A percentile compares a stretch with the other conserved stretches of the same genome.
phyloP scores from a whole-genome alignment of 2,329 filamentous ascomycete species.

The Aspergillus fumigatiaffinis region DNA sequence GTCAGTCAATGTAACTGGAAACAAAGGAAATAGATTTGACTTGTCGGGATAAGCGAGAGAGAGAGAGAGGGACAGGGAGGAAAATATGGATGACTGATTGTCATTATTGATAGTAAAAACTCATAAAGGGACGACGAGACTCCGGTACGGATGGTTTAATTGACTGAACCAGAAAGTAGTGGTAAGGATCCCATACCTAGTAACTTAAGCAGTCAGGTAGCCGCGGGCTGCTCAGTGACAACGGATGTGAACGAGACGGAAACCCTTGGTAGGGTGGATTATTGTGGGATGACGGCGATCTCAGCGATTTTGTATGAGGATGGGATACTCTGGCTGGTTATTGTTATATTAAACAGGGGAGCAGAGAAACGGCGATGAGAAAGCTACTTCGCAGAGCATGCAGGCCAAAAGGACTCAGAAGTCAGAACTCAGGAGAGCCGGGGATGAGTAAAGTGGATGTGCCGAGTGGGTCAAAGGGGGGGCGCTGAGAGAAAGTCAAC shows the following conservation, averaged over 20 bases:
- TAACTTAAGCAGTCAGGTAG: background rate
- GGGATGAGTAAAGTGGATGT: background rate
- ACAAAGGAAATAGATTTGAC: background rate
- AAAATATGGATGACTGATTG: background rate
- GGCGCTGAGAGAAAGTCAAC: background rate
- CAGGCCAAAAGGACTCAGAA: background rate
- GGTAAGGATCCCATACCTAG: background rate
- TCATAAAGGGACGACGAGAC: background rate
- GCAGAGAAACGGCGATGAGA: background rate
- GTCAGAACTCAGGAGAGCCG: conserved; percentile 4
- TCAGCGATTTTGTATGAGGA: background rate
- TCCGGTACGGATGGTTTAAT: too few species aligned
- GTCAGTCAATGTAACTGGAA: background rate
- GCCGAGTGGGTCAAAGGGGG: conserved; percentile 5
- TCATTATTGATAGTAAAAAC: background rate
- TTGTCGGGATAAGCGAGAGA: background rate
- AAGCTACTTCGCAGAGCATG: background rate
- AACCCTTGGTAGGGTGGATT: background rate
- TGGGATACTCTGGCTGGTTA: background rate
- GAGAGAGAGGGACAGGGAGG: too few species aligned
- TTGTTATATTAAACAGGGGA: background rate
- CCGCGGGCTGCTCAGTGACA: background rate
- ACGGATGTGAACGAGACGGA: background rate
- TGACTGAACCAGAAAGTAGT: background rate
- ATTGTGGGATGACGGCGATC: background rate